Evolutionary conservation across 2,329 filamentous ascomycete species (phyloP), one percentile per base, ranked within the genome.

Genomic region (Chrysoporthe deuterocubensis): DNA sequence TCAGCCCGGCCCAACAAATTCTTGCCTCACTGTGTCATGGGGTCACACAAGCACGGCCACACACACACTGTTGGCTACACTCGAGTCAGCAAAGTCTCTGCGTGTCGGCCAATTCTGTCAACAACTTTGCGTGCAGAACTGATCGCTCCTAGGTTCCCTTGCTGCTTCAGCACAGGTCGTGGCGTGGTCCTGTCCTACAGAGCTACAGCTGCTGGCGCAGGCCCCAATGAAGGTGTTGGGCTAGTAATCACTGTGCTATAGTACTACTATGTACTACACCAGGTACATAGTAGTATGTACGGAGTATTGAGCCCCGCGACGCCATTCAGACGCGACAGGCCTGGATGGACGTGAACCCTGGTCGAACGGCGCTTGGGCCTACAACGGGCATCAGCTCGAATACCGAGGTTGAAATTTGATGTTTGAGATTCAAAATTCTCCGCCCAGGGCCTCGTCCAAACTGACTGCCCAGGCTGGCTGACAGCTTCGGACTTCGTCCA

Each of bases 1-100:
- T 32, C 46, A 50, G n/a, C 44, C 26, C 21, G 34, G 67, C 50
- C 62, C 61, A 69, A 44, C 59, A 63, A 52, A 37, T 32, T 60
- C 26, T 42, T 62, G 50, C 56, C 54, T 62, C 56, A 63, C 64
- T 44, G 64, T 61, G 26, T 26, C 26, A 26, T 26, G 26, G 26
- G 26, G 34, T 43, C 60, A 58, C 58, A 44, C 62, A 54, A 18
- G 18, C 5, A 34, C 21, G 56, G 13, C n/a, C 56, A 65, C 46
- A 44, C 34, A 13, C 46, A 46, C 34, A 8, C 40, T 56, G 64
- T 60, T 52, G 56, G 43, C 34, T 32, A 34, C 48, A 62, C 56
- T 37, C 65, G 61, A 69, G 67, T 67, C 65, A 69, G 65, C 67
- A 67, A 62, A 54, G 56, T 60, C 59, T 69, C 43, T 48, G 63